Evolutionary conservation across 352 stramenopile genomes (phyloP), one percentile per base, ranked within the genome.

Genomic region (Phytopythium montanum): DNA sequence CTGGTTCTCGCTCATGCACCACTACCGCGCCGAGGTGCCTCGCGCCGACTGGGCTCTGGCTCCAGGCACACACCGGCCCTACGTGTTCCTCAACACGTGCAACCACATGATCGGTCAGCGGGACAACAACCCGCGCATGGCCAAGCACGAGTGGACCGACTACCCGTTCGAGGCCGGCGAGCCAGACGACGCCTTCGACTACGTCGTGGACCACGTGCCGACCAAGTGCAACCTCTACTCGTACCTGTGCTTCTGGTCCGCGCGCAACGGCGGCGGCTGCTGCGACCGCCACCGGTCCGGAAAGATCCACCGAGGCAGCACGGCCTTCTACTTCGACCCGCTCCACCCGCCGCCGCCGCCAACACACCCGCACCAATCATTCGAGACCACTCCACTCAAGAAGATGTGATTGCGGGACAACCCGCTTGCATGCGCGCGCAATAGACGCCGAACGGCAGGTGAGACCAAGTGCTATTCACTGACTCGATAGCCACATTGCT

Each of bases 1-100:
- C 54, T 95, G 86, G 86, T 95, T 95, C 72, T 95, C 86, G 21
- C 81, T 95, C 69, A 95, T 95, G 86, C 80, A 95, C 66, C 86
- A 95, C 72, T 94, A 95, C 68, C 59, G 75, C 26, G 70, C 64
- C 2, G 84, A 95, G 34, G 62, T 92, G 29, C 25, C 59, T 36
- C 68, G 70, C 57, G 55, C 53, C 13, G 69, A 79, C 31, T 95
- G 86, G 86, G 59, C 70, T 45, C 42, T 76, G 39, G 59, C 67
- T 16, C 60, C 51, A 9, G 70, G 73, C 64, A 76, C 64, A 21
- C 56, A 85, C 41, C 84, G 86, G 7, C 86, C 86, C 42, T 73
- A 85, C 39, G 66, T 94, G n/a, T 95, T 76, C 63, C 79, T 95
- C 59, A 95, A 94, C 76, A 95, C 86, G 51, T 95, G 86, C 75